A percentile compares a stretch with the other conserved stretches of the same genome.
These are phyloP conservation scores for Candida lessepsii DNA, from an alignment of 805 yeast species.

Conservation along the genomic window DNA sequence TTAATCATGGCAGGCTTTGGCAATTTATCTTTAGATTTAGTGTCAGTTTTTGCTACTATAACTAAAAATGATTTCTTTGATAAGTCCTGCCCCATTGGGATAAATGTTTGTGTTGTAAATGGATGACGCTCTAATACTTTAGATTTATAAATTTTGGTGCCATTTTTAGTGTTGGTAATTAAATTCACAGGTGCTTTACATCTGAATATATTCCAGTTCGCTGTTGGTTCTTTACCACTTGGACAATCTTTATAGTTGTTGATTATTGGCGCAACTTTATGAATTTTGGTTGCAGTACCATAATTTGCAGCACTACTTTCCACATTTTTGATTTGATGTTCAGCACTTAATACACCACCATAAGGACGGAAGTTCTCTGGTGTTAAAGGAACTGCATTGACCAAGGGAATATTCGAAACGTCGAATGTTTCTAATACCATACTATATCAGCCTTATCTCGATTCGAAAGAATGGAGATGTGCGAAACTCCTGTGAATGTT, in stretches of 20 bases:
- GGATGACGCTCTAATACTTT: conserved; percentile 91
- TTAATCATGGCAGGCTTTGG: conserved; percentile 62
- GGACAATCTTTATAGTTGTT: conserved; percentile 51
- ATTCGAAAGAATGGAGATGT: neutral
- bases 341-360: conserved; percentile 79
- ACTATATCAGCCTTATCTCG: too few species aligned
- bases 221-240: conserved; percentile 47
- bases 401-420: conserved; percentile 19
- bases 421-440: conserved; percentile 46
- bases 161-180: conserved; percentile 24
- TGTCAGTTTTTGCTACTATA: conserved; percentile 65
- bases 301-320: conserved; percentile 67
- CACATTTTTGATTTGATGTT: conserved; percentile 57
- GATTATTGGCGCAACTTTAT: conserved; percentile 65
- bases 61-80: conserved; percentile 63
- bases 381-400: conserved; percentile 58
- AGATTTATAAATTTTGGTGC: conserved; percentile 39
- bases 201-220: conserved; percentile 82
- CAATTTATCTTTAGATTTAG: conserved; percentile 31
- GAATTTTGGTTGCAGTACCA: conserved; percentile 86
- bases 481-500: conserved; percentile 3
- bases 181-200: conserved; percentile 75
- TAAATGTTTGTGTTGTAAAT: conserved; percentile 79
- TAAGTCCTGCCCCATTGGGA: conserved; percentile 77
- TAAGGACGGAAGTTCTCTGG: conserved; percentile 64